These are phyloP conservation scores for Xerocomellus dryophilus DNA, from an alignment of 768 basidiomycete genomes.

Conservation along the genomic window DNA sequence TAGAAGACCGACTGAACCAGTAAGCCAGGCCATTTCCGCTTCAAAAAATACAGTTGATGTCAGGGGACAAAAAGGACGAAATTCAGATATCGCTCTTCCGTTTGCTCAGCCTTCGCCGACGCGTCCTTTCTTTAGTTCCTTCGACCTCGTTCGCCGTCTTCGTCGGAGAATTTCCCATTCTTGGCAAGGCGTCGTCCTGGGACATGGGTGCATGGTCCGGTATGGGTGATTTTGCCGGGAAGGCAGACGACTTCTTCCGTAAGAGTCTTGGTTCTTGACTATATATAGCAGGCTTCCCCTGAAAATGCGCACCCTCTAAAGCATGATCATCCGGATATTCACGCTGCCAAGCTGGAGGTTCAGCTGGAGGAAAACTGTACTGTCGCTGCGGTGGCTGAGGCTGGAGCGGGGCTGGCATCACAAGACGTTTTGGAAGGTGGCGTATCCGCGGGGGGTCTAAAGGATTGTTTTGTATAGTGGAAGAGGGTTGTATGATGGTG, in stretches of 20 bases:
- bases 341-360: slow-evolving; percentile 3
- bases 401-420: slow-evolving; percentile 73
- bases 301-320: not conserved
- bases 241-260: slow-evolving; percentile 25
- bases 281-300: slow-evolving; percentile 9
- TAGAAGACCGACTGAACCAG: slow-evolving; percentile 22
- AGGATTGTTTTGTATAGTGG: slow-evolving; percentile 5
- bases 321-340: slow-evolving; percentile 5
- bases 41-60: slow-evolving; percentile 10
- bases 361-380: slow-evolving; percentile 7
- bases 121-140: slow-evolving; percentile 24
- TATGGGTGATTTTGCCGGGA: slow-evolving; percentile 26
- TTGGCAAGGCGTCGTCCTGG: slow-evolving; percentile 10
- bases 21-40: slow-evolving; percentile 21
- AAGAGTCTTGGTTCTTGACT: slow-evolving; percentile 17
- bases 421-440: slow-evolving; percentile 60
- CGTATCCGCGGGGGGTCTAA: slow-evolving; percentile 21
- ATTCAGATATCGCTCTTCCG: slow-evolving; percentile 28
- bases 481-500: slow-evolving; percentile 3
- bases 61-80: slow-evolving; percentile 11
- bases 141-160: slow-evolving; percentile 16
- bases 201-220: slow-evolving; percentile 21
- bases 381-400: slow-evolving; percentile 23
- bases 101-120: slow-evolving; percentile 34
- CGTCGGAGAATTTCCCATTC: slow-evolving; percentile 5